These are phyloP conservation scores for Xerocomus potaroensis DNA, from an alignment of 768 basidiomycete genomes.

Conservation along the genomic window DNA sequence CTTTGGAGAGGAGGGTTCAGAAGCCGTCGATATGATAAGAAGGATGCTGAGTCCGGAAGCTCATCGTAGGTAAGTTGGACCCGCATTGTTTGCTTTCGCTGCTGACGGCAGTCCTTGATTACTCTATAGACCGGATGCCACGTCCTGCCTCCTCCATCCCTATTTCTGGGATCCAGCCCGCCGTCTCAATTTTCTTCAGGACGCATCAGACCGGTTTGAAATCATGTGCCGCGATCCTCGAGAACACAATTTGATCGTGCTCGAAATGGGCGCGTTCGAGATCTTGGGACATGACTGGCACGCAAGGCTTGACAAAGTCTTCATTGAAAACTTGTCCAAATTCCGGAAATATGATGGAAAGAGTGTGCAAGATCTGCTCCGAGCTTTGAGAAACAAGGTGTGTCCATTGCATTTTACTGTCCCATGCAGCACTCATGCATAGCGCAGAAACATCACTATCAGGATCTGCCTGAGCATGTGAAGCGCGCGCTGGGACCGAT, in stretches of 20 bases:
- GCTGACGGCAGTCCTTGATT: neutral
- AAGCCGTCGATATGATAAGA: conserved; percentile 77
- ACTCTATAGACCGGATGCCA: conserved; percentile 72
- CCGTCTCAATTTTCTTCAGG: conserved; percentile 90
- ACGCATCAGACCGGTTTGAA: conserved; percentile 96
- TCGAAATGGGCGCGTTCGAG: conserved; percentile 64
- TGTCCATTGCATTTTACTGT: conserved; percentile 18
- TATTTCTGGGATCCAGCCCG: conserved; percentile 94
- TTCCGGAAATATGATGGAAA: conserved; percentile 94
- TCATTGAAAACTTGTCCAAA: conserved; percentile 94
- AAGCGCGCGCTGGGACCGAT: conserved; percentile 86
- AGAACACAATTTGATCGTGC: conserved; percentile 64
- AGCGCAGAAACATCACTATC: conserved; percentile 91
- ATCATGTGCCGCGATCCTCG: conserved; percentile 94
- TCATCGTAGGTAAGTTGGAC: conserved; percentile 56
- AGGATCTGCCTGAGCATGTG: conserved; percentile 90
- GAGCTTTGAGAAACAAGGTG: conserved; percentile 95
- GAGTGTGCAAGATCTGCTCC: conserved; percentile 86
- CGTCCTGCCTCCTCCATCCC: conserved; percentile 84
- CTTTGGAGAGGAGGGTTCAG: conserved; percentile 92
- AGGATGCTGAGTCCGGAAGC: conserved; percentile 79
- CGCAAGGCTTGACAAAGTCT: conserved; percentile 75
- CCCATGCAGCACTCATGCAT: conserved; percentile 8
- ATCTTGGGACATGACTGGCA: conserved; percentile 95
- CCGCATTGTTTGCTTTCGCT: neutral